A percentile compares a stretch with the other conserved stretches of the same genome.
These are phyloP conservation scores for Monosporozyma aerobia DNA, from an alignment of 805 yeast species.

Conservation along the genomic window DNA sequence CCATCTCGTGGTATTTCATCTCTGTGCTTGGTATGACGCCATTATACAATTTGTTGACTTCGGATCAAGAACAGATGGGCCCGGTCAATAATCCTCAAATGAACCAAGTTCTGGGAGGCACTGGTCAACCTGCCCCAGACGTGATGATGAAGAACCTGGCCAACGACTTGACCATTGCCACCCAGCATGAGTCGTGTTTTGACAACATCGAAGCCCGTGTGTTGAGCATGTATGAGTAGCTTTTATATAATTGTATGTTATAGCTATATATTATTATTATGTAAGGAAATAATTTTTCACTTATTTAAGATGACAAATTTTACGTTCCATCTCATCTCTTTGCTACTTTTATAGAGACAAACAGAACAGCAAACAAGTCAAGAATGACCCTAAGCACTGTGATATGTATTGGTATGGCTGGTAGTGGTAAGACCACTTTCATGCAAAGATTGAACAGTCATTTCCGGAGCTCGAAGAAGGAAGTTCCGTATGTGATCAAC, in stretches of 20 bases:
- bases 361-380: neutral
- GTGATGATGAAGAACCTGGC: slow-evolving; percentile 61
- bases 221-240: slow-evolving; percentile 13
- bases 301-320: neutral
- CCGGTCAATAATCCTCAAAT: slow-evolving; percentile 16
- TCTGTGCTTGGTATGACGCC: slow-evolving; percentile 77
- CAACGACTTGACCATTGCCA: slow-evolving; percentile 59
- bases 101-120: slow-evolving; percentile 27
- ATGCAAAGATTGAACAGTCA: slow-evolving; percentile 92
- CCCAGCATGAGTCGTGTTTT: slow-evolving; percentile 43
- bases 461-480: slow-evolving; percentile 58
- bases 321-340: neutral
- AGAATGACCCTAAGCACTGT: slow-evolving; percentile 34
- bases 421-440: slow-evolving; percentile 94
- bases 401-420: slow-evolving; percentile 59
- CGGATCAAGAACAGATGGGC: slow-evolving; percentile 4
- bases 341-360: neutral
- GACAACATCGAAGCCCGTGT: slow-evolving; percentile 58
- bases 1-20: slow-evolving; percentile 93
- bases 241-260: neutral
- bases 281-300: neutral
- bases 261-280: neutral
- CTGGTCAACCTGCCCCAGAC: slow-evolving; percentile 54
- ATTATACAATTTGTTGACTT: slow-evolving; percentile 46
- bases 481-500: slow-evolving; percentile 81